Conservation (phyloP, 2,329 filamentous ascomycete genomes). For the Trichoderma oligosporum region DNA sequence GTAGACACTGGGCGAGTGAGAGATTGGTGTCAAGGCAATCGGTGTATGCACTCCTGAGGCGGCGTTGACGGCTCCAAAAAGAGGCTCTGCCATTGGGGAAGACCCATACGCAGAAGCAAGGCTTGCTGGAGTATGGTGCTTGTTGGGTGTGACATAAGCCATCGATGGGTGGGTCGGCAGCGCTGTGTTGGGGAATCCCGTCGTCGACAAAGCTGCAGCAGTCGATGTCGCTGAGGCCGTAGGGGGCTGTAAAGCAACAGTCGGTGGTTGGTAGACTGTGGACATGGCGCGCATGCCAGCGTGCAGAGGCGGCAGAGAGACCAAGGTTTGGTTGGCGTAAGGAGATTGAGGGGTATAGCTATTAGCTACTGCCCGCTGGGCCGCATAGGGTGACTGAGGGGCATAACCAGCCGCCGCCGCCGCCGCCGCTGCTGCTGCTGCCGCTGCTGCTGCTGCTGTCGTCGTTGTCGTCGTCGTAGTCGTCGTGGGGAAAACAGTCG, state of each 20-base stretch:
- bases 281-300: conserved; percentile 68
- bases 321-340: conserved; percentile 29
- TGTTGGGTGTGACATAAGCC: conserved; percentile 50
- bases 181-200: conserved; percentile 25
- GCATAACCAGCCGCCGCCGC: not conserved
- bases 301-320: conserved; percentile 61
- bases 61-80: conserved; percentile 43
- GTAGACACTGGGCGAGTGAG: conserved; percentile 83
- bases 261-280: conserved; percentile 64
- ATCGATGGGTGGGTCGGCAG: conserved; percentile 30
- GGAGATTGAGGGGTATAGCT: conserved; percentile 43
- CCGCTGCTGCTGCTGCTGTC: not conserved
- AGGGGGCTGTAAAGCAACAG: conserved; percentile 35
- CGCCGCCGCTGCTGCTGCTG: no score
- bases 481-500: conserved; percentile 30
- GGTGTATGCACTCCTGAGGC: conserved; percentile 56
- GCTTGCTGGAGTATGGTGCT: conserved; percentile 50
- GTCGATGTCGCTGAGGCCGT: conserved; percentile 26
- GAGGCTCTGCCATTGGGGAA: conserved; percentile 65
- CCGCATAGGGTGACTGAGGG: conserved; percentile 11
- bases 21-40: conserved; percentile 56
- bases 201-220: conserved; percentile 24
- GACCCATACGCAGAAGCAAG: conserved; percentile 48
- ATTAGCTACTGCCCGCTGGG: conserved; percentile 25
- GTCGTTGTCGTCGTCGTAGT: not conserved